These are phyloP conservation scores for Amanita bisporigera DNA, from an alignment of 1,284 basidiomycete species.

Conservation along the genomic window DNA sequence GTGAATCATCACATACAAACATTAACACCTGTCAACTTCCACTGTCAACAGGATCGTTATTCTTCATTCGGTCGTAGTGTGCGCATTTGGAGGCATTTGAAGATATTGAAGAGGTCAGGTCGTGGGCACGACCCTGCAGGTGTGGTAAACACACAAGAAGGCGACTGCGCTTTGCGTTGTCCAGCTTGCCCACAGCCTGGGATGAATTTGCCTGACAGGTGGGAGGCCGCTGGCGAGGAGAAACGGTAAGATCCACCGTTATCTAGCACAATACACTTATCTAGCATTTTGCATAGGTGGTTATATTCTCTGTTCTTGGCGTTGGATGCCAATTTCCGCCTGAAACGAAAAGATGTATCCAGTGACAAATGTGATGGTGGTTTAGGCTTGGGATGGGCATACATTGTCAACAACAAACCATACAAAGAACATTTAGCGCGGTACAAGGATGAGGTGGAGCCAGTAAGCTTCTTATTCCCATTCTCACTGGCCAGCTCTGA, in stretches of 20 bases:
- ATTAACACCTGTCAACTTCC: background rate
- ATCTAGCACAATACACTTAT: background rate
- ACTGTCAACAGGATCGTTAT: background rate
- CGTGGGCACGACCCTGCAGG: background rate
- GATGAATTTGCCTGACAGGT: background rate
- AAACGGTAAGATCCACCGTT: background rate
- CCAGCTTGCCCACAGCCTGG: background rate
- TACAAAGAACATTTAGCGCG: background rate
- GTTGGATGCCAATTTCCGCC: constrained; percentile 17
- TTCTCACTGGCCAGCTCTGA: too few species aligned
- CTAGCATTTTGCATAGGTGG: constrained; percentile 10
- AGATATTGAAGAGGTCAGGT: background rate
- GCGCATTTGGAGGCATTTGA: background rate
- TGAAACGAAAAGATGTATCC: constrained; percentile 13
- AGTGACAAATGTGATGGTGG: constrained; percentile 10
- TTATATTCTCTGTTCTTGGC: constrained; percentile 15
- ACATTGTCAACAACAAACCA: too few species aligned
- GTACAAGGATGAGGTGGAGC: background rate
- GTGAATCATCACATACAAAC: background rate
- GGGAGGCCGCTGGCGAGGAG: background rate
- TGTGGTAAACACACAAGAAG: background rate
- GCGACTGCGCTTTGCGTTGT: background rate
- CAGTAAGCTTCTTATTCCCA: too few species aligned
- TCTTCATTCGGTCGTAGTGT: background rate
- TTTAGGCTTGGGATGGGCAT: background rate